Conservation (phyloP, 345 rosid species). For the Durio zibethinus region DNA sequence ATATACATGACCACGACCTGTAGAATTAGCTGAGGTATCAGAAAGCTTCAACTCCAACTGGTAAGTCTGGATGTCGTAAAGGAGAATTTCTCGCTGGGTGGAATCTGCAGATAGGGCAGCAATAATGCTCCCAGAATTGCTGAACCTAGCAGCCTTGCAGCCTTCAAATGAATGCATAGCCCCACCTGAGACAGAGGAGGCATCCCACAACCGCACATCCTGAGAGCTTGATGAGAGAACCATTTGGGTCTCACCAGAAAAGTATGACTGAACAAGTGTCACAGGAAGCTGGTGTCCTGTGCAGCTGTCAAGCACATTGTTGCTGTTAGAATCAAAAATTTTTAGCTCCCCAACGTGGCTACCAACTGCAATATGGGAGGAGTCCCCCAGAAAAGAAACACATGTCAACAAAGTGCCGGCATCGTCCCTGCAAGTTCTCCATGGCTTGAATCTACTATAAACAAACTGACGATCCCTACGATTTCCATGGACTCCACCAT, state of each 20-base stretch:
- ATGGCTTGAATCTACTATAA: slow-evolving; percentile 90
- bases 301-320: slow-evolving; percentile 65
- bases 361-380: slow-evolving; percentile 82
- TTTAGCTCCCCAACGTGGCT: slow-evolving; percentile 84
- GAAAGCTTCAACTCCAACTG: slow-evolving; percentile 49
- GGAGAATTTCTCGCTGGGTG: slow-evolving; percentile 65
- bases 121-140: slow-evolving; percentile 70
- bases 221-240: slow-evolving; percentile 82
- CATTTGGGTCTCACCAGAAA: slow-evolving; percentile 58
- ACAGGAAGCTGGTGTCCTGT: slow-evolving; percentile 75
- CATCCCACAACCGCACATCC: slow-evolving; percentile 92
- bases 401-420: slow-evolving; percentile 74
- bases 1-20: slow-evolving; percentile 68
- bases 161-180: slow-evolving; percentile 72
- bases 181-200: slow-evolving; percentile 60
- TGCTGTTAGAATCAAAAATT: slow-evolving; percentile 66
- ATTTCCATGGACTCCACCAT: slow-evolving; percentile 90
- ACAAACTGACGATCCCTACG: slow-evolving; percentile 94
- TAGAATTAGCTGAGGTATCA: slow-evolving; percentile 50
- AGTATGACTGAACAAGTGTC: slow-evolving; percentile 65
- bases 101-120: slow-evolving; percentile 67
- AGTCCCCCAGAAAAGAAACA: slow-evolving; percentile 70
- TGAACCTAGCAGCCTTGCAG: slow-evolving; percentile 86
- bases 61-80: slow-evolving; percentile 79
- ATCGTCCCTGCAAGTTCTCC: slow-evolving; percentile 96